phyloP scores from a whole-genome alignment of 2,329 filamentous ascomycete species.

The Bimuria novae-zelandiae region DNA sequence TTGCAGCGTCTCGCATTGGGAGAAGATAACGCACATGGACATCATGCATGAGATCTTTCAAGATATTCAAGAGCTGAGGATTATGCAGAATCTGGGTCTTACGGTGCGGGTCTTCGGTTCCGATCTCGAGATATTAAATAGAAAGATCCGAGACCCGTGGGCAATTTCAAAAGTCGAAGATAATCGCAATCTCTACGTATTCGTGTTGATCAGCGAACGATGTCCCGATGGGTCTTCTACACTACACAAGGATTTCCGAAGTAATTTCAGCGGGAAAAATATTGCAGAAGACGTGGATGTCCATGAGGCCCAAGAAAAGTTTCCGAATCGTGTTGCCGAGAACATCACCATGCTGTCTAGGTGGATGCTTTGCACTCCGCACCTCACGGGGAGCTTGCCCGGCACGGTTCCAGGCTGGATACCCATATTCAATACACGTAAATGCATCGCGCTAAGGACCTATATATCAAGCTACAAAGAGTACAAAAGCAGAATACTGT shows the following conservation, averaged over 20 bases:
- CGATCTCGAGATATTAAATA: neutral
- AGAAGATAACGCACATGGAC: constrained; percentile 1
- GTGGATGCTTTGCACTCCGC: constrained; percentile 10
- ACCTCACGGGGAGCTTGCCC: constrained; percentile 1
- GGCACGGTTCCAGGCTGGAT: constrained; percentile 5
- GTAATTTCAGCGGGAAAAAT: neutral
- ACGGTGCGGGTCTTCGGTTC: neutral
- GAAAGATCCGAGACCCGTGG: neutral
- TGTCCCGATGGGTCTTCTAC: neutral
- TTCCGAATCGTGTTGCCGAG: neutral
- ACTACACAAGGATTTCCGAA: neutral
- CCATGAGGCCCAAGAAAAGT: neutral
- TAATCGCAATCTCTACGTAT: neutral
- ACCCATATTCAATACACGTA: constrained; percentile 8
- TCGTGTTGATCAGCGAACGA: neutral
- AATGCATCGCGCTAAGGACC: neutral
- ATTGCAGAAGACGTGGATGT: neutral
- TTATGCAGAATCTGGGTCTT: neutral
- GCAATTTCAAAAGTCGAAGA: neutral
- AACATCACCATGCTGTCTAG: neutral
- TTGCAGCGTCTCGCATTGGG: neutral
- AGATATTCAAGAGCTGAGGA: neutral
- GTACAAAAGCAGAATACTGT: neutral
- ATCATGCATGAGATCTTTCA: constrained; percentile 7
- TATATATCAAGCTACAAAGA: constrained; percentile 4